Conservation (phyloP, 2,329 filamentous ascomycete genomes). For the Neospermospora avenae region DNA sequence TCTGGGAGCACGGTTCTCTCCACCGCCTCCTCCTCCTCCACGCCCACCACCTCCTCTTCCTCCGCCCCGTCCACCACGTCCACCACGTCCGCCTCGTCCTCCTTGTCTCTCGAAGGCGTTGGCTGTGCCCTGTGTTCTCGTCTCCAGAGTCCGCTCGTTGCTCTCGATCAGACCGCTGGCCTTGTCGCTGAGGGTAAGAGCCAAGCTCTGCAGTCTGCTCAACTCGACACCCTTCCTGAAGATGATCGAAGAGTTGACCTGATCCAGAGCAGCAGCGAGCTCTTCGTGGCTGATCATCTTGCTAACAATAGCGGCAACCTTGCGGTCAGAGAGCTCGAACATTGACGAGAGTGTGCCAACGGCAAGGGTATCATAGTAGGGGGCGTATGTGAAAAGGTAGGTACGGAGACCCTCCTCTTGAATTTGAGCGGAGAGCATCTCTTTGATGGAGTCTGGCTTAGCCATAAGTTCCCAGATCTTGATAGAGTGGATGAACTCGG, state of each 20-base stretch:
- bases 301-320: slow-evolving; percentile 92
- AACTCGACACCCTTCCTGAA: slow-evolving; percentile 99
- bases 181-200: slow-evolving; percentile 93
- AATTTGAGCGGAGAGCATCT: slow-evolving; percentile 96
- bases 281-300: slow-evolving; percentile 99
- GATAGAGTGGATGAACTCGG: slow-evolving; percentile 90
- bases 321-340: slow-evolving; percentile 90
- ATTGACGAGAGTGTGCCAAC: slow-evolving; percentile 81
- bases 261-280: slow-evolving; percentile 90
- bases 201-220: slow-evolving; percentile 90
- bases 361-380: slow-evolving; percentile 96
- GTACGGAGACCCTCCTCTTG: slow-evolving; percentile 97
- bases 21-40: slow-evolving; percentile 42
- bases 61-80: slow-evolving; percentile 56
- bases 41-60: slow-evolving; percentile 47
- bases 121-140: slow-evolving; percentile 90
- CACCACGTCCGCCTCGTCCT: slow-evolving; percentile 66
- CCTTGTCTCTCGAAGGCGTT: slow-evolving; percentile 95
- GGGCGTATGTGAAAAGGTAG: slow-evolving; percentile 98
- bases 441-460: slow-evolving; percentile 87
- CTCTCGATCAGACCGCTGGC: slow-evolving; percentile 92
- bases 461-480: slow-evolving; percentile 99
- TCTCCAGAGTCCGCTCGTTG: slow-evolving; percentile 96
- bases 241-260: slow-evolving; percentile 95
- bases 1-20: slow-evolving; percentile 57